Evolutionary conservation across 2,329 filamentous ascomycete species (phyloP), one percentile per base, ranked within the genome.

Genomic region (Drechslerella coelobrocha): DNA sequence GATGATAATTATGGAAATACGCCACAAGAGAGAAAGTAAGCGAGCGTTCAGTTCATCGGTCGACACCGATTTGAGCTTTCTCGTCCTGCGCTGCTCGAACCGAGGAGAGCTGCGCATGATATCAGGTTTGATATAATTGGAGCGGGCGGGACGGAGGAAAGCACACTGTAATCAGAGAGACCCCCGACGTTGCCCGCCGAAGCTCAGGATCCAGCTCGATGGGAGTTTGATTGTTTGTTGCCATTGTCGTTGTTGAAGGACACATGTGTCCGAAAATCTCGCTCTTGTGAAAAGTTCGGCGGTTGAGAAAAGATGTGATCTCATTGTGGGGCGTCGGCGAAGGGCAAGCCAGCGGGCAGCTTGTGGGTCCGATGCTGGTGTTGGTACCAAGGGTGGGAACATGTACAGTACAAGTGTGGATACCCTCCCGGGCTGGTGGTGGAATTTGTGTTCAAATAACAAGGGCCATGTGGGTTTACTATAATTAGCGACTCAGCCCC

Each of bases 1-100:
- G 63, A 37, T 61, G 63, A 68, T 69, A 69, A 69, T 69, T 69
- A 69, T 69, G 65, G 65, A 69, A 68, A 69, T 57, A 69, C 65
- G 65, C 65, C 65, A 69, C 65, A 69, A 45, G 55, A 53, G 48
- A 68, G 61, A 52, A 19, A 43, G 29, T 12, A 48, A 50, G 21
- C 24, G 43, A 47, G 41, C 55, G 47, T 48, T 19, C 55, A 29
- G 31, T 24, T 23, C 34, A 3, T 53, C 48, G 57, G 47, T 61
- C 61, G 41, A 66, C 37, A 21, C 19, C 19, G 34, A 24, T 37
- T 56, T 45, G 10, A 45, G 19, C 41, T 45, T 19, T 51, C 24
- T 17, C 26, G n/a, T 51, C 47, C 47, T 27, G 43, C 10, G 4
- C 23, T 39, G 41, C 24, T 51, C 24, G 23, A 51, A 51, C 23